Percentiles rank a stretch among this genome's conserved stretches.
These are phyloP conservation scores for Talaromyces sp. DNA, from an alignment of 2,329 filamentous ascomycete species.

Conservation along the genomic window DNA sequence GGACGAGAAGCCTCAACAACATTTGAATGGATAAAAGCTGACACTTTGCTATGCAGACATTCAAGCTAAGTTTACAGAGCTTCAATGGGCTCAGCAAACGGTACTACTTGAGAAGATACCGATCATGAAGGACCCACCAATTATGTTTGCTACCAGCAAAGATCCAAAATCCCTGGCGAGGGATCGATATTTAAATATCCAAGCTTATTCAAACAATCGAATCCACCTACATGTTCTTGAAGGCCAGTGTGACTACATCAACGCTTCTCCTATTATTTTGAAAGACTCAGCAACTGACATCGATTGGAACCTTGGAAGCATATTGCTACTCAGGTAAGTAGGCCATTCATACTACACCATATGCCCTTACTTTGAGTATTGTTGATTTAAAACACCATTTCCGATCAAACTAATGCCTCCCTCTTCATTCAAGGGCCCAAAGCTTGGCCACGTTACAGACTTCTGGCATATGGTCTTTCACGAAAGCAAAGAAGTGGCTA, in stretches of 20 bases:
- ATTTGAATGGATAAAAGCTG: no score
- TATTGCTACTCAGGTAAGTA: neutral
- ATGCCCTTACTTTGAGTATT: no score
- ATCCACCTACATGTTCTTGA: neutral
- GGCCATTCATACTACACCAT: no score
- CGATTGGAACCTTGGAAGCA: neutral
- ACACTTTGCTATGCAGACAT: no score
- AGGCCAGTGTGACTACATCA: neutral
- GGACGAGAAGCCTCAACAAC: no score
- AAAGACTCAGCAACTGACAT: neutral
- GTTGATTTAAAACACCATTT: no score
- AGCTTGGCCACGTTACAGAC: neutral
- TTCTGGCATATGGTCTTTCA: neutral
- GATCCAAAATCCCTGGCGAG: neutral
- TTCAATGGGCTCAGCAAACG: no score
- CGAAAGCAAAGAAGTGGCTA: neutral
- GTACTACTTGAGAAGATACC: no score
- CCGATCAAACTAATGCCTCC: neutral
- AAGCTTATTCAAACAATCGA: neutral
- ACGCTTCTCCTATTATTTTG: neutral
- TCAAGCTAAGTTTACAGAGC: no score
- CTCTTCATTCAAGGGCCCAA: neutral
- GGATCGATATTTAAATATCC: neutral
- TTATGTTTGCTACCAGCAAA: no score
- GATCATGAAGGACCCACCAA: no score